phyloP scores from a whole-genome alignment of 331 rosid genomes.

The Prunus yedoensis region DNA sequence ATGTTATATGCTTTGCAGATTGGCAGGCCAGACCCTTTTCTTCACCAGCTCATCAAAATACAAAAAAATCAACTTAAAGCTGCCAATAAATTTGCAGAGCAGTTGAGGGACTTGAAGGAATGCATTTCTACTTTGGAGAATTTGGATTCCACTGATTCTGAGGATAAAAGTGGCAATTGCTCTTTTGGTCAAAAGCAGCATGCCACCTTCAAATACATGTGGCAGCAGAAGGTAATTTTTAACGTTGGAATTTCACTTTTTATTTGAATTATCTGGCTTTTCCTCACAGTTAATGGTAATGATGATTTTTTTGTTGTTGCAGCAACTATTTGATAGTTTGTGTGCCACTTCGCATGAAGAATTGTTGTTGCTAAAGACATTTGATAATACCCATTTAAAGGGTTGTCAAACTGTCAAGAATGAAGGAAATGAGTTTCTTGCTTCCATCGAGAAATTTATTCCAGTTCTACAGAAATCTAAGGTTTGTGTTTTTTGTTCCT shows the following conservation, averaged over 20 bases:
- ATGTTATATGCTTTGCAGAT: constrained; percentile 44
- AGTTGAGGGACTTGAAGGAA: constrained; percentile 57
- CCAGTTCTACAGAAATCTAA: constrained; percentile 59
- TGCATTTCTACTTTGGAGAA: constrained; percentile 44
- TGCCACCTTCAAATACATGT: constrained; percentile 62
- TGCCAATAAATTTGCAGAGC: constrained; percentile 57
- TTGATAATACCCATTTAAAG: constrained; percentile 50
- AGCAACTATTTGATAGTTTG: constrained; percentile 76
- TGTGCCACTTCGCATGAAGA: constrained; percentile 52
- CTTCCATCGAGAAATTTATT: constrained; percentile 54
- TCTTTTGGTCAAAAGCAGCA: constrained; percentile 51
- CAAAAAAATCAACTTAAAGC: constrained; percentile 71
- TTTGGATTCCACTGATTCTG: too few relatives aligned
- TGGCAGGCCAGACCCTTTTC: constrained; percentile 59
- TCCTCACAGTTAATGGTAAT: constrained; percentile 7
- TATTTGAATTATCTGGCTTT: constrained; percentile 13
- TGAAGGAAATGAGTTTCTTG: constrained; percentile 44
- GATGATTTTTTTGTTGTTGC: constrained; percentile 31
- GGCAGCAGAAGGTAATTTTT: constrained; percentile 80
- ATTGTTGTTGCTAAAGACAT: constrained; percentile 57
- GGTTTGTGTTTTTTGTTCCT: constrained; percentile 45
- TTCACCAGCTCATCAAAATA: constrained; percentile 62
- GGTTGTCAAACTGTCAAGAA: constrained; percentile 53
- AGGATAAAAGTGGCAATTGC: constrained; percentile 22
- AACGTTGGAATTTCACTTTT: not conserved